Percentiles rank a stretch among this genome's conserved stretches.
phyloP scores from a whole-genome alignment of 2,329 filamentous ascomycete species.

The Achaetomium macrosporum region DNA sequence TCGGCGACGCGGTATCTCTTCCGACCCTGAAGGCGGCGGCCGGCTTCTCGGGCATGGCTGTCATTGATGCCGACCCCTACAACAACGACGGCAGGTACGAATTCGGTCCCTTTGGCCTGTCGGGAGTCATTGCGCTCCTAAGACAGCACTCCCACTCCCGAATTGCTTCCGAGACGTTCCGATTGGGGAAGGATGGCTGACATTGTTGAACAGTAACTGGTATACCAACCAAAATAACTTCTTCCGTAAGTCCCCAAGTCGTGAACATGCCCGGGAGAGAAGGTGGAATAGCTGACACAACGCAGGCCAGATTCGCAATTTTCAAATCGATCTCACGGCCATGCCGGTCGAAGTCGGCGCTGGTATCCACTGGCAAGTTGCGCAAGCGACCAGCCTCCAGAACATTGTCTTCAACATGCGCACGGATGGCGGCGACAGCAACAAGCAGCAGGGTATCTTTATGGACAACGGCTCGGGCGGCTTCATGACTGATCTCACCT shows the following conservation, averaged over 20 bases:
- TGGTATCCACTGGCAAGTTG: constrained; percentile 80
- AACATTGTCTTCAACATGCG: constrained; percentile 79
- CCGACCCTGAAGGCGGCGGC: constrained; percentile 71
- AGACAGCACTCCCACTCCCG: too few relatives aligned
- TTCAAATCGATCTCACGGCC: constrained; percentile 68
- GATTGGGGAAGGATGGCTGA: too few relatives aligned
- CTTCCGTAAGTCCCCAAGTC: too few relatives aligned
- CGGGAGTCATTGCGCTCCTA: too few relatives aligned
- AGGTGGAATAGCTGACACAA: too few relatives aligned
- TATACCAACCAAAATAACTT: constrained; percentile 81
- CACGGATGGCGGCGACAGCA: constrained; percentile 55
- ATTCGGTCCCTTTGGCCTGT: too few relatives aligned
- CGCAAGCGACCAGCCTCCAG: constrained; percentile 74
- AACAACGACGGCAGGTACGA: constrained; percentile 54
- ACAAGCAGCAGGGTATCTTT: constrained; percentile 71
- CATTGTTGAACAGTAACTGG: too few relatives aligned
- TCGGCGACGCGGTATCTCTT: constrained; percentile 68
- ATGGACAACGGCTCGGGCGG: constrained; percentile 82
- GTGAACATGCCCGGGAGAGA: too few relatives aligned
- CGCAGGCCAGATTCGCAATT: constrained; percentile 74
- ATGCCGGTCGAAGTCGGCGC: constrained; percentile 57
- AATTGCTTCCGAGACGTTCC: too few relatives aligned
- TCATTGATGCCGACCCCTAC: constrained; percentile 88
- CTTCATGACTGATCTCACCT: constrained; percentile 76
- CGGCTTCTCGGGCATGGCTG: constrained; percentile 74